These are phyloP conservation scores for Symbiodinium natans DNA, from an alignment of 73 alveolate species.

Conservation along the genomic window DNA sequence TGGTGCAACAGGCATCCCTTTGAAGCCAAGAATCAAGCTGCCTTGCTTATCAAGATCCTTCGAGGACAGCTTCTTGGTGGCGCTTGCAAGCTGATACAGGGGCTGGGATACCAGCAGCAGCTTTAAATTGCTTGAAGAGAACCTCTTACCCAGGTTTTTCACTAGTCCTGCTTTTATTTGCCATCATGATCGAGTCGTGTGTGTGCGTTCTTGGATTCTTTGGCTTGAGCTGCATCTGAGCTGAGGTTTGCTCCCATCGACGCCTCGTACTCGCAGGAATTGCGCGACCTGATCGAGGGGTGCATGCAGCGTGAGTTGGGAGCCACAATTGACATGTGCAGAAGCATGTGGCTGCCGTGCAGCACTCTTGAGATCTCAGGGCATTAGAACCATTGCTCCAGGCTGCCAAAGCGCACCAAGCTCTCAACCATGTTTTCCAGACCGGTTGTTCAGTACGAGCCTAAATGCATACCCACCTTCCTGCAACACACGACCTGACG, in stretches of 20 bases:
- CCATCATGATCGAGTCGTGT: too few species aligned
- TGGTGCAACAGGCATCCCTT: slow-evolving; percentile 96
- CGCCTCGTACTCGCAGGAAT: slow-evolving; percentile 45
- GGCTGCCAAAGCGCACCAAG: slow-evolving; percentile 45
- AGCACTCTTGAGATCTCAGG: not conserved
- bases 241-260: slow-evolving; percentile 82
- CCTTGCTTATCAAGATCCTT: slow-evolving; percentile 98
- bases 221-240: too few species aligned
- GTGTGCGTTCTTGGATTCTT: too few species aligned
- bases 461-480: too few species aligned
- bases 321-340: not conserved
- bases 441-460: slow-evolving; percentile 3
- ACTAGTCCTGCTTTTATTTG: too few species aligned
- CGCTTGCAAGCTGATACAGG: too few species aligned
- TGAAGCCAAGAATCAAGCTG: slow-evolving; percentile 98
- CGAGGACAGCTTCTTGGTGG: slow-evolving; percentile 95
- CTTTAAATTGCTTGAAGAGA: too few species aligned
- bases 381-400: not conserved
- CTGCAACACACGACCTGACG: too few species aligned
- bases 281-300: slow-evolving; percentile 68
- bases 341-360: too few species aligned
- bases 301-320: slow-evolving; percentile 73
- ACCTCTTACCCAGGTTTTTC: too few species aligned
- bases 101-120: too few species aligned
- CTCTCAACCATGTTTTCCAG: slow-evolving; percentile 27